A percentile compares a stretch with the other conserved stretches of the same genome.
These are phyloP conservation scores for Leccinellum luteum DNA, from an alignment of 768 basidiomycete species.

Conservation along the genomic window DNA sequence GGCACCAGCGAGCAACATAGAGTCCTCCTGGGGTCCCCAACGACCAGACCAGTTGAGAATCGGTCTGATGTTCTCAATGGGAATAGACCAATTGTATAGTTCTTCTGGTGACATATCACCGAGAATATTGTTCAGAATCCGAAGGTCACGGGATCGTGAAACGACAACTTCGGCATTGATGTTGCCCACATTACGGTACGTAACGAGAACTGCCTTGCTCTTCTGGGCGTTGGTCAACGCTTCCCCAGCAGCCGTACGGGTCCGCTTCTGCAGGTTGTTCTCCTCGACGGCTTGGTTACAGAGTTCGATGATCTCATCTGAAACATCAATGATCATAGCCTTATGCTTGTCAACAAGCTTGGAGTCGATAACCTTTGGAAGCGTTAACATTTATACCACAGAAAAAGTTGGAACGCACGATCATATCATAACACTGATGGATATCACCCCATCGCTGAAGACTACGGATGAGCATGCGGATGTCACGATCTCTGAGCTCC, in stretches of 20 bases:
- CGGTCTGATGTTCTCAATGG: slow-evolving; percentile 89
- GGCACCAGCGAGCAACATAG: slow-evolving; percentile 92
- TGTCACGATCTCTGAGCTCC: slow-evolving; percentile 96
- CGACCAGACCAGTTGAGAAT: slow-evolving; percentile 96
- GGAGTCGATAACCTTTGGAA: slow-evolving; percentile 72
- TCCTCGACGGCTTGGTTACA: slow-evolving; percentile 83
- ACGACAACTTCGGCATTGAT: slow-evolving; percentile 98
- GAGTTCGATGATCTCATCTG: slow-evolving; percentile 89
- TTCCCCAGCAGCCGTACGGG: slow-evolving; percentile 77
- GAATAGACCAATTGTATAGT: slow-evolving; percentile 80
- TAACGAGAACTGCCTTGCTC: slow-evolving; percentile 94
- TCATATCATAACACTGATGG: slow-evolving; percentile 87
- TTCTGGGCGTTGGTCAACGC: slow-evolving; percentile 90
- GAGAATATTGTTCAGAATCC: slow-evolving; percentile 81
- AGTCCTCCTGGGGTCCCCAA: slow-evolving; percentile 91
- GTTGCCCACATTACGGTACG: slow-evolving; percentile 83
- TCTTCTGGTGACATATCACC: slow-evolving; percentile 59
- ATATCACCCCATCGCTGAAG: slow-evolving; percentile 98
- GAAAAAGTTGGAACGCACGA: slow-evolving; percentile 55
- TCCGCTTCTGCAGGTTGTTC: slow-evolving; percentile 77
- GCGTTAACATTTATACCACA: not conserved
- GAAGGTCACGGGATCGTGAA: slow-evolving; percentile 83
- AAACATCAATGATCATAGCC: slow-evolving; percentile 83
- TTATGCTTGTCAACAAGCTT: slow-evolving; percentile 94
- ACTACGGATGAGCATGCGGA: slow-evolving; percentile 92